Conservation (phyloP, 2,329 filamentous ascomycete genomes). For the Pseudogymnoascus sp. region DNA sequence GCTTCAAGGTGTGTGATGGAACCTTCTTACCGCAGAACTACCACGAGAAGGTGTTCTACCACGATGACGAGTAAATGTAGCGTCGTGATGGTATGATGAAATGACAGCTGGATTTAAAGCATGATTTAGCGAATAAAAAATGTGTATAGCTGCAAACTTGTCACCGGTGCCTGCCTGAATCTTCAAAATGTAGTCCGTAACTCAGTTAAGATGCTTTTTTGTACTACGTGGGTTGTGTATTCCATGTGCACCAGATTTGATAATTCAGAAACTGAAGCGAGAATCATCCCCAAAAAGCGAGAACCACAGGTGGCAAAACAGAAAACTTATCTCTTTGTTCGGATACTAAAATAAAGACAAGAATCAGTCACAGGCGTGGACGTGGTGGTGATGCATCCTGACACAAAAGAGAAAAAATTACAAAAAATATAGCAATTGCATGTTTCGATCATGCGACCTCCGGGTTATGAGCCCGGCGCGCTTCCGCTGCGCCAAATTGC, state of each 20-base stretch:
- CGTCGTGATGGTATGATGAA: neutral
- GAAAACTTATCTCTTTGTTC: neutral
- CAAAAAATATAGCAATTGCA: conserved; percentile 10
- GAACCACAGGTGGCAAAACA: neutral
- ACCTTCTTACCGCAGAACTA: neutral
- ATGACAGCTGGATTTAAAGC: neutral
- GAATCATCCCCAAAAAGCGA: neutral
- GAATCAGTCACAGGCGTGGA: neutral
- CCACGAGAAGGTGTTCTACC: neutral
- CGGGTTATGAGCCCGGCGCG: conserved; percentile 16
- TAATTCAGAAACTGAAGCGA: neutral
- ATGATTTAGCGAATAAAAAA: neutral
- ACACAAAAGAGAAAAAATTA: neutral
- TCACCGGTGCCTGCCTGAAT: neutral
- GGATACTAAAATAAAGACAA: neutral
- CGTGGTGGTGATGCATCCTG: neutral
- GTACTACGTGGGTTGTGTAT: neutral
- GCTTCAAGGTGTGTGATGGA: neutral
- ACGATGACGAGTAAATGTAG: neutral
- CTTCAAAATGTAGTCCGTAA: neutral
- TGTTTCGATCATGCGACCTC: conserved; percentile 15
- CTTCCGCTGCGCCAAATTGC: conserved; percentile 16
- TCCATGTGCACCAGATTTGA: neutral
- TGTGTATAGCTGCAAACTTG: neutral
- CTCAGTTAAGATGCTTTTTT: neutral